Conservation (phyloP, 108 stramenopile genomes). For the Discostella stelligeroides region DNA sequence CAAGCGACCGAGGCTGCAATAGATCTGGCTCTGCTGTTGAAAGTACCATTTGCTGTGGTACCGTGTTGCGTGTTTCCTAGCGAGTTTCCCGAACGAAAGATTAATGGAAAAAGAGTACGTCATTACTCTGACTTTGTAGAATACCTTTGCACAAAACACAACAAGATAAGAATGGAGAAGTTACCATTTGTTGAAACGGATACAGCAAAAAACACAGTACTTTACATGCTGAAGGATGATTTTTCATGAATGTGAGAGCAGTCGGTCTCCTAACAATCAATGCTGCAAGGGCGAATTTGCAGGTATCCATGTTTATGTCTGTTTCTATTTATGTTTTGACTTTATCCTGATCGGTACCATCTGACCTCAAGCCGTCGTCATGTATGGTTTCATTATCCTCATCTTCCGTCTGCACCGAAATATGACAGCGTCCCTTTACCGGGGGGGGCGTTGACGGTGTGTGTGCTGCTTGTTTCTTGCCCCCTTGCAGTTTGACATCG, state of each 20-base stretch:
- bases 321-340: not conserved
- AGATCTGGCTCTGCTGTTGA: conserved; percentile 62
- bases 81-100: conserved; percentile 63
- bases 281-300: no score
- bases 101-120: conserved; percentile 52
- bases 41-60: conserved; percentile 72
- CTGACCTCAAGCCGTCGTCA: no score
- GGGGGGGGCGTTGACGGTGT: not conserved
- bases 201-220: conserved; percentile 65
- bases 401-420: conserved; percentile 8
- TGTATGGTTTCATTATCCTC: no score
- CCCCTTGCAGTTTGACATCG: not conserved
- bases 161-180: conserved; percentile 28
- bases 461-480: not conserved
- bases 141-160: conserved; percentile 51
- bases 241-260: conserved; percentile 2
- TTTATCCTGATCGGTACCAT: no score
- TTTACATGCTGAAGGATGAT: conserved; percentile 56
- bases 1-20: conserved; percentile 82
- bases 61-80: conserved; percentile 77
- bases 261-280: no score
- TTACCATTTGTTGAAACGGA: conserved; percentile 61
- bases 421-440: conserved; percentile 2
- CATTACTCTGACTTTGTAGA: conserved; percentile 56
- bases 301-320: not conserved